phyloP scores from a whole-genome alignment of 495 filamentous ascomycete species.

The Oleoguttula mirabilis region DNA sequence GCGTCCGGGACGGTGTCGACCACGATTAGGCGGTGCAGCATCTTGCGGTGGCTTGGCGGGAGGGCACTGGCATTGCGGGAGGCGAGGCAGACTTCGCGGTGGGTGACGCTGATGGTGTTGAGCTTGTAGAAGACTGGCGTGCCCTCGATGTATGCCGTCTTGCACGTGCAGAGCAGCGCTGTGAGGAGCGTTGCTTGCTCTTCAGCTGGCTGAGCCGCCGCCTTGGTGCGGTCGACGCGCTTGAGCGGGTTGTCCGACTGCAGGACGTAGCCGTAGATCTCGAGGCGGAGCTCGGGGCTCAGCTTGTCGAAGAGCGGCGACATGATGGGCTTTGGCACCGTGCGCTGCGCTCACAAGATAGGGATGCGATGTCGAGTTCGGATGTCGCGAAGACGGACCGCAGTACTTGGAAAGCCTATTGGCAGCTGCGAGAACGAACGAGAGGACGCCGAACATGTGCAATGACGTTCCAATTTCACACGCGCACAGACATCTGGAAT shows the following conservation, averaged over 20 bases:
- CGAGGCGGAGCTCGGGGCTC: not conserved
- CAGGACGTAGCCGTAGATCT: conserved; percentile 2
- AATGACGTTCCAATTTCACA: no score
- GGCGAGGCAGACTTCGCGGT: not conserved
- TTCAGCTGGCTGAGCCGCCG: not conserved
- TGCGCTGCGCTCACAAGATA: not conserved
- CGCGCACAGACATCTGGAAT: no score
- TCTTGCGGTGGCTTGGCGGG: no score
- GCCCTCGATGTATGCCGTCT: not conserved
- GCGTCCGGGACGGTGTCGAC: no score
- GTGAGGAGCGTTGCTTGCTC: not conserved
- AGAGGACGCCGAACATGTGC: no score
- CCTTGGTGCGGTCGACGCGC: not conserved
- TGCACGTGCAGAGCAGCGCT: not conserved
- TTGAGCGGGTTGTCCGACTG: not conserved
- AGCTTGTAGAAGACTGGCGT: not conserved
- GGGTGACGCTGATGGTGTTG: not conserved
- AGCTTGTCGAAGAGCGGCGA: not conserved
- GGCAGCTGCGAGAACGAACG: no score
- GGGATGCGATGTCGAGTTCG: no score
- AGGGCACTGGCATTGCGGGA: no score
- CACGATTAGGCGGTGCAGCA: no score
- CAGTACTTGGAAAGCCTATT: no score
- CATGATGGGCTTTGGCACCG: not conserved
- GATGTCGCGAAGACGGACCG: no score